phyloP scores from a whole-genome alignment of 768 basidiomycete species.

The Boletus subparvulus region DNA sequence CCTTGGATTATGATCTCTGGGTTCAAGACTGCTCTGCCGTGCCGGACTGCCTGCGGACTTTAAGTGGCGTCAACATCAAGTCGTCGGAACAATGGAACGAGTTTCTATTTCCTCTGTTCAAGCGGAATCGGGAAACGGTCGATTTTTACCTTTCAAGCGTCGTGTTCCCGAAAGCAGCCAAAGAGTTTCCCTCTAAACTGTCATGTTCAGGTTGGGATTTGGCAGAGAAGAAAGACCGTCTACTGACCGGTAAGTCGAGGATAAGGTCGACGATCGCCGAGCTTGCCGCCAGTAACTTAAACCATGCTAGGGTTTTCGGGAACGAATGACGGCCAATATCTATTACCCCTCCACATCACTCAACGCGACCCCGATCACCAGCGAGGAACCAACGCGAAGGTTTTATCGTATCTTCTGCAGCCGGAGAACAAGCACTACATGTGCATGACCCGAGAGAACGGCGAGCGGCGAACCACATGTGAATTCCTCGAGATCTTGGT shows the following conservation, averaged over 20 bases:
- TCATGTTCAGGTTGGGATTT: constrained; percentile 40
- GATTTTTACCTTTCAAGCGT: constrained; percentile 38
- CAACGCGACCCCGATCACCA: constrained; percentile 31
- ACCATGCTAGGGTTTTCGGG: constrained; percentile 35
- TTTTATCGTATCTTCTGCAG: constrained; percentile 31
- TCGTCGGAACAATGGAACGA: constrained; percentile 27
- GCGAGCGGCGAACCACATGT: constrained; percentile 13
- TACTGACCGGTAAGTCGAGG: constrained; percentile 14
- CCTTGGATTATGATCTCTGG: constrained; percentile 34
- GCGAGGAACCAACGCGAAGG: constrained; percentile 46
- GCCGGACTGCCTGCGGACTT: constrained; percentile 16
- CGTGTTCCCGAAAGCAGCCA: constrained; percentile 39
- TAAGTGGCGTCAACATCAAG: constrained; percentile 36
- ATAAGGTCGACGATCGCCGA: neutral
- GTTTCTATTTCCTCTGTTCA: constrained; percentile 31
- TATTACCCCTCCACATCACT: constrained; percentile 34
- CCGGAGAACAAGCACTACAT: constrained; percentile 21
- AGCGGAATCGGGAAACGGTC: constrained; percentile 28
- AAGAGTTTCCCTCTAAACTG: constrained; percentile 36
- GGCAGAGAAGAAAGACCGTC: constrained; percentile 22
- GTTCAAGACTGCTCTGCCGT: constrained; percentile 17
- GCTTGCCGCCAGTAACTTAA: neutral
- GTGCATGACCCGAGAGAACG: constrained; percentile 5
- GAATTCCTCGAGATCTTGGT: constrained; percentile 33
- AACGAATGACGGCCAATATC: constrained; percentile 41